Conservation (phyloP, 2,329 filamentous ascomycete genomes). For the Colletotrichum higginsianum region DNA sequence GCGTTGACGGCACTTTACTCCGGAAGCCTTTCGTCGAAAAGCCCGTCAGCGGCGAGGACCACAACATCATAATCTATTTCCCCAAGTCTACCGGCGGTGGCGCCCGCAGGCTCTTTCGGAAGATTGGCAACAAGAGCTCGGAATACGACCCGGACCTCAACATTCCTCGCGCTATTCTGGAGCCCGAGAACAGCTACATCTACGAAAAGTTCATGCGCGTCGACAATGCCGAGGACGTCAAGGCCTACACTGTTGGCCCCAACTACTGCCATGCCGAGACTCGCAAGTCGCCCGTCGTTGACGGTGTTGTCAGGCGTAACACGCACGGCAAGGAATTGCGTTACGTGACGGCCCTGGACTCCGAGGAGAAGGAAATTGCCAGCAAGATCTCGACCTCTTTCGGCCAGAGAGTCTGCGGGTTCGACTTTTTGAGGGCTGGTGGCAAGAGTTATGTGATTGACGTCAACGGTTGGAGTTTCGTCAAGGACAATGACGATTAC, state of each 20-base stretch:
- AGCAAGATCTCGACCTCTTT: slow-evolving; percentile 92
- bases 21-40: slow-evolving; percentile 98
- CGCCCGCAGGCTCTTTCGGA: slow-evolving; percentile 92
- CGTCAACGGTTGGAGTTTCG: slow-evolving; percentile 99
- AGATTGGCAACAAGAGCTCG: slow-evolving; percentile 99
- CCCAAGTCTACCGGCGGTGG: slow-evolving; percentile 89
- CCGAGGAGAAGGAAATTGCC: slow-evolving; percentile 88
- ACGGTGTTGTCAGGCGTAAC: slow-evolving; percentile 94
- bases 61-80: slow-evolving; percentile 99
- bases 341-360: slow-evolving; percentile 88
- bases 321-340: slow-evolving; percentile 97
- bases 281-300: slow-evolving; percentile 95
- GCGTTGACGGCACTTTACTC: slow-evolving; percentile 86
- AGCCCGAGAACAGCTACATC: slow-evolving; percentile 87
- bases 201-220: slow-evolving; percentile 98
- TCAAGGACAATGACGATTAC: slow-evolving; percentile 99
- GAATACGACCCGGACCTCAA: slow-evolving; percentile 87
- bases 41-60: slow-evolving; percentile 97
- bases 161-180: slow-evolving; percentile 84
- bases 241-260: slow-evolving; percentile 96
- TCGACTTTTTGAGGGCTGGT: slow-evolving; percentile 89
- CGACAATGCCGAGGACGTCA: slow-evolving; percentile 98
- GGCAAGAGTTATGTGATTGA: slow-evolving; percentile 98
- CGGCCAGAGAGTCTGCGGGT: slow-evolving; percentile 95
- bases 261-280: slow-evolving; percentile 97